phyloP scores from a whole-genome alignment of 192 early-diverging fungal genomes.

The Anaeromyces robustus region DNA sequence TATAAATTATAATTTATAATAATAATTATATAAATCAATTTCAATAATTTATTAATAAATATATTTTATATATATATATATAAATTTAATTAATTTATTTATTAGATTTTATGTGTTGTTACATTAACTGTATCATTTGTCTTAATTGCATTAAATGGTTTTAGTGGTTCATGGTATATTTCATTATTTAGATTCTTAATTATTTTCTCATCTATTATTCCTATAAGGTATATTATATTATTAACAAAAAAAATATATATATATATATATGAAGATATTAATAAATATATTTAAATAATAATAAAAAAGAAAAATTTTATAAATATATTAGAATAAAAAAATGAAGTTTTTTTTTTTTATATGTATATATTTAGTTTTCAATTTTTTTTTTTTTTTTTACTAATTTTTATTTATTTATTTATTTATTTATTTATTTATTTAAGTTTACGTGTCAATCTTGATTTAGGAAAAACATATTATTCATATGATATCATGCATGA shows the following conservation, averaged over 20 bases:
- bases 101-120: conserved; percentile 68
- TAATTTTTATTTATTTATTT: not conserved
- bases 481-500: conserved; percentile 78
- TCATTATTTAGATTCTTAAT: conserved; percentile 88
- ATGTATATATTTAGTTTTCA: not conserved
- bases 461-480: conserved; percentile 95
- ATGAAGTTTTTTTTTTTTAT: not conserved
- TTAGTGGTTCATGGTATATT: conserved; percentile 79
- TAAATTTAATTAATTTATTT: too few relatives aligned
- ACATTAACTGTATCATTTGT: conserved; percentile 64
- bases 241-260: too few relatives aligned
- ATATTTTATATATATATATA: too few relatives aligned
- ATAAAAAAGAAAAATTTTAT: too few relatives aligned
- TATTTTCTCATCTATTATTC: conserved; percentile 88
- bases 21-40: too few relatives aligned
- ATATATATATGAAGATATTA: too few relatives aligned
- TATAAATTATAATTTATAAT: too few relatives aligned
- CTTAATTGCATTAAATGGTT: conserved; percentile 80
- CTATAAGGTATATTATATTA: conserved; percentile 76
- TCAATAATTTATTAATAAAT: too few relatives aligned
- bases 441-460: conserved; percentile 79
- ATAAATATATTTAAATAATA: too few relatives aligned
- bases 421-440: too few relatives aligned
- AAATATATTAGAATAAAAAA: too few relatives aligned
- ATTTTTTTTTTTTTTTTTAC: not conserved